Evolutionary conservation across 257 asterid genomes (phyloP).

Genomic region (Jaltomata sinuosa): DNA sequence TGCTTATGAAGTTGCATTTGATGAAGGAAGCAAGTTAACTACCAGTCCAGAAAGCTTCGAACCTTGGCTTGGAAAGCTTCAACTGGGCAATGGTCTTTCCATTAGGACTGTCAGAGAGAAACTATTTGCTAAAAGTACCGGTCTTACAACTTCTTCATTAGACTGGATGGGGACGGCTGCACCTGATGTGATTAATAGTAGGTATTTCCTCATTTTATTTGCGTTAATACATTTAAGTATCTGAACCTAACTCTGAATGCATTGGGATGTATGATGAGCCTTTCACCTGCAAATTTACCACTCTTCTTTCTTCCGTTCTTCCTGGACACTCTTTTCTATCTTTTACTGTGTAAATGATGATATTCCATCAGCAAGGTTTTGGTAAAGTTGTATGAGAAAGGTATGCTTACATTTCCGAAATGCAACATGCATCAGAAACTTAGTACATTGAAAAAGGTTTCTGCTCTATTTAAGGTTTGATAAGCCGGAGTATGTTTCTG

Average conservation of each 20-base stretch:
- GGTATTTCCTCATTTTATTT: slow-evolving; percentile 27
- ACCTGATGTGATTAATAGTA: slow-evolving; percentile 66
- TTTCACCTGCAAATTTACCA: background rate
- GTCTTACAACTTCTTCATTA: slow-evolving; percentile 47
- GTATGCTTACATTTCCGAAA: background rate
- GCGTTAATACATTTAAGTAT: background rate
- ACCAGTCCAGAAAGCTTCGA: slow-evolving; percentile 35
- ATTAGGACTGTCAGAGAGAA: slow-evolving; percentile 30
- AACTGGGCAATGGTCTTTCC: slow-evolving; percentile 48
- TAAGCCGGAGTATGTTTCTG: background rate
- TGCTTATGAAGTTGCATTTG: slow-evolving; percentile 59
- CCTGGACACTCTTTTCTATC: background rate
- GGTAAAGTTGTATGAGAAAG: background rate
- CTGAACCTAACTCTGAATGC: background rate
- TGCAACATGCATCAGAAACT: background rate
- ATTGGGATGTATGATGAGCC: background rate
- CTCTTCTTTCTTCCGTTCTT: background rate
- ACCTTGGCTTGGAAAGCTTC: slow-evolving; percentile 48
- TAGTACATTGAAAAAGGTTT: background rate
- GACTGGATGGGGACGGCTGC: slow-evolving; percentile 95
- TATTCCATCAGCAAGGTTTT: background rate
- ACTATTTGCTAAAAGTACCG: slow-evolving; percentile 16
- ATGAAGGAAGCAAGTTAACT: slow-evolving; percentile 25
- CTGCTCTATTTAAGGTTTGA: background rate
- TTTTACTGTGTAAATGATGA: background rate